Percentiles rank a stretch among this genome's conserved stretches.
Conservation (phyloP, 2,329 filamentous ascomycete genomes). For the Exophiala mesophila region DNA sequence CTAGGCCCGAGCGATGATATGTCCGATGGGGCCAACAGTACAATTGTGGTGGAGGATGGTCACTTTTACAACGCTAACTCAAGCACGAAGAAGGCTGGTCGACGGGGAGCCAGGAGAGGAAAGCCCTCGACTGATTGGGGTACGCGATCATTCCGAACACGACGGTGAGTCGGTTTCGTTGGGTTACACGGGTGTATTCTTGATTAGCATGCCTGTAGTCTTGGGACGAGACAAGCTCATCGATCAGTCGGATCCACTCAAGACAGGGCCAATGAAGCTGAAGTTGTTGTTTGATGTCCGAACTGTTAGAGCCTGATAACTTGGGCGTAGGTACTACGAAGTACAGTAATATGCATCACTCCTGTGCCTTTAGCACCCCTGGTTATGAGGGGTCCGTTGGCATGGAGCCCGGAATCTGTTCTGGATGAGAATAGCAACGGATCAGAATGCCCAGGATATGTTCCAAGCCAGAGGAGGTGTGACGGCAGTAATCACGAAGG, state of each 20-base stretch:
- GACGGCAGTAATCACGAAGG: too few species aligned
- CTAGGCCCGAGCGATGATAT: constrained; percentile 36
- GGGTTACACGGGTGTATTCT: constrained; percentile 9
- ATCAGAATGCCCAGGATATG: too few species aligned
- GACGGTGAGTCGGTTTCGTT: constrained; percentile 8
- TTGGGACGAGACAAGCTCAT: background rate
- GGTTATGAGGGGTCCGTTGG: too few species aligned
- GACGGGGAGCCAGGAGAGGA: constrained; percentile 3
- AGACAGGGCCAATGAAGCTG: constrained; percentile 26
- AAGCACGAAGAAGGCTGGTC: constrained; percentile 7
- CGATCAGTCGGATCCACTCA: too few species aligned
- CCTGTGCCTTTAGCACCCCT: too few species aligned
- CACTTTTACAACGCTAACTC: constrained; percentile 1
- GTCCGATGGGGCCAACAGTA: background rate
- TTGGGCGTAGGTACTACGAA: too few species aligned
- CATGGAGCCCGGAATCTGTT: too few species aligned
- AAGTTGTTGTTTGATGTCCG: constrained; percentile 30
- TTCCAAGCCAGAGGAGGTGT: too few species aligned
- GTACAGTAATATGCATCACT: too few species aligned
- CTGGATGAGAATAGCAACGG: too few species aligned
- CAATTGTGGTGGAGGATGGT: background rate
- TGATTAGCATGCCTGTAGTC: constrained; percentile 5
- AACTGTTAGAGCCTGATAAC: too few species aligned
- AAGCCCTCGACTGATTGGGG: constrained; percentile 11
- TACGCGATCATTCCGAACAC: constrained; percentile 14